These are phyloP conservation scores for Coniferiporia sulphurascens DNA, from an alignment of 1,284 basidiomycete genomes.

Conservation along the genomic window DNA sequence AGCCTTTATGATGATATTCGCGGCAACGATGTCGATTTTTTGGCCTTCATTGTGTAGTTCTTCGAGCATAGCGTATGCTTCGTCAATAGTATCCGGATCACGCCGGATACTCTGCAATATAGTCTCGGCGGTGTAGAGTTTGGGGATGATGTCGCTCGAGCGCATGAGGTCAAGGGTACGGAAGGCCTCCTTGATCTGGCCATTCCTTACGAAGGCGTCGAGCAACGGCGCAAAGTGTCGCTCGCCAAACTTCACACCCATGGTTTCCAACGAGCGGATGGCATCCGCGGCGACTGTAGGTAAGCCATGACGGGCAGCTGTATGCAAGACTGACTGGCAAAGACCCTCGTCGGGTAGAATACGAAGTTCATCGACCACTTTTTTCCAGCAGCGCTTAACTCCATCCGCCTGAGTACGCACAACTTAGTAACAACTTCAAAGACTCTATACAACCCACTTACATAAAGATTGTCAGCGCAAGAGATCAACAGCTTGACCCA, in stretches of 20 bases:
- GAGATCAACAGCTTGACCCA: slow-evolving; percentile 60
- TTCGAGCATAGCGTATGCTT: slow-evolving; percentile 61
- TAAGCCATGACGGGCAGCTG: slow-evolving; percentile 66
- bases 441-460: slow-evolving; percentile 33
- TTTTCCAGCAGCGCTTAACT: slow-evolving; percentile 58
- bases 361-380: slow-evolving; percentile 45
- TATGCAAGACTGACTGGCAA: slow-evolving; percentile 62
- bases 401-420: slow-evolving; percentile 53
- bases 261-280: slow-evolving; percentile 46
- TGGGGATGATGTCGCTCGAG: slow-evolving; percentile 40
- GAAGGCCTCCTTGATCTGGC: slow-evolving; percentile 56
- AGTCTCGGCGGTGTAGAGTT: slow-evolving; percentile 42
- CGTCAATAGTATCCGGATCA: slow-evolving; percentile 54
- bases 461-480: slow-evolving; percentile 56
- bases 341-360: slow-evolving; percentile 71
- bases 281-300: slow-evolving; percentile 65
- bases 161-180: slow-evolving; percentile 52
- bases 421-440: slow-evolving; percentile 10
- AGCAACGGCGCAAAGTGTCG: slow-evolving; percentile 67
- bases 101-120: slow-evolving; percentile 47
- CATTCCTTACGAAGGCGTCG: slow-evolving; percentile 52
- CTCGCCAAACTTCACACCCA: slow-evolving; percentile 53
- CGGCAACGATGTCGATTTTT: slow-evolving; percentile 48
- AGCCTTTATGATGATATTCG: slow-evolving; percentile 67
- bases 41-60: slow-evolving; percentile 50